Conservation (phyloP, 495 filamentous ascomycete genomes). For the Viridothelium virens region DNA sequence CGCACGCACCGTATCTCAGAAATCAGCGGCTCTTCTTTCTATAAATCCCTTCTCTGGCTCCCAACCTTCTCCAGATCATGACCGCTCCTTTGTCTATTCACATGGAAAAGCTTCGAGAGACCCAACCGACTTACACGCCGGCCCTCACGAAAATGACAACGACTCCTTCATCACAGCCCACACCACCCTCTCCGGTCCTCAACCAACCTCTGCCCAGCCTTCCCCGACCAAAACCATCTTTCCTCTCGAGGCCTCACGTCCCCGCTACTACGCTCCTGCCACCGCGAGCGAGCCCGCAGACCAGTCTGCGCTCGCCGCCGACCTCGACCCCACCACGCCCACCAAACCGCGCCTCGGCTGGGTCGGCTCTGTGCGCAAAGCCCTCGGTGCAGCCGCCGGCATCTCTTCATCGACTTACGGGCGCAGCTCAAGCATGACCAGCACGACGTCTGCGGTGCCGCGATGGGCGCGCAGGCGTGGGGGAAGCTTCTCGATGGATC, state of each 20-base stretch:
- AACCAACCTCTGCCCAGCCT: constrained; percentile 54
- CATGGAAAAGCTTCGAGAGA: constrained; percentile 12
- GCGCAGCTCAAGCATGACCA: constrained; percentile 11
- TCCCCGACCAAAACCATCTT: constrained; percentile 29
- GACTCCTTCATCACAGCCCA: constrained; percentile 63
- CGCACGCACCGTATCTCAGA: constrained; percentile 19
- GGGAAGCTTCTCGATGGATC: neutral
- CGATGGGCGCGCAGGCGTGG: neutral
- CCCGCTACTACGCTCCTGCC: neutral
- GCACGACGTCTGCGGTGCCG: constrained; percentile 1
- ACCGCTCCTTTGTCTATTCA: constrained; percentile 17
- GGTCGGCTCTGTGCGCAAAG: constrained; percentile 7
- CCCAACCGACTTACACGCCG: neutral
- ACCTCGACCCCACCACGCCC: constrained; percentile 24
- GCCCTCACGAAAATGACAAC: constrained; percentile 28
- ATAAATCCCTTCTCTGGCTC: constrained; percentile 16
- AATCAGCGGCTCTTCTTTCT: constrained; percentile 7
- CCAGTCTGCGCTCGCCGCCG: constrained; percentile 37
- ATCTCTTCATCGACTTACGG: neutral
- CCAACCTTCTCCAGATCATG: constrained; percentile 22
- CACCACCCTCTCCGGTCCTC: constrained; percentile 52
- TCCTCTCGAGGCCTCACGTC: constrained; percentile 20
- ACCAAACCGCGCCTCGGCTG: constrained; percentile 16
- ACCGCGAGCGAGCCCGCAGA: constrained; percentile 48
- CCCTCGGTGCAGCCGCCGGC: neutral